A percentile compares a stretch with the other conserved stretches of the same genome.
Evolutionary conservation across 1,139 yeast genomes (phyloP).

Genomic region (Suzukiozyma palmioleophila): DNA sequence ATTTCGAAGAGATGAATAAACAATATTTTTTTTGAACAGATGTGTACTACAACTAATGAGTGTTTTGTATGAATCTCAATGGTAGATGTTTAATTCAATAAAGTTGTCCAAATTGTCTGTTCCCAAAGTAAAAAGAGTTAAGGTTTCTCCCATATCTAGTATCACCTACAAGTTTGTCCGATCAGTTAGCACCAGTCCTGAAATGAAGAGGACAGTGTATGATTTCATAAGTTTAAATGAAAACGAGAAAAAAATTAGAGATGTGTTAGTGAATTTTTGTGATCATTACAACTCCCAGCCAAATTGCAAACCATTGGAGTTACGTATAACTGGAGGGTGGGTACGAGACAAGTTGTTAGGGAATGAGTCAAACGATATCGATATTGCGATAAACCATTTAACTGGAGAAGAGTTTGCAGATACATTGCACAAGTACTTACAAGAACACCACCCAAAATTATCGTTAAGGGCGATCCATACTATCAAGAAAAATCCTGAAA

Average conservation of each 20-base stretch:
- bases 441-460: constrained; percentile 36
- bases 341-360: constrained; percentile 91
- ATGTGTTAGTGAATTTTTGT: constrained; percentile 43
- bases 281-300: constrained; percentile 24
- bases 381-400: constrained; percentile 78
- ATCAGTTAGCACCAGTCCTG: background rate
- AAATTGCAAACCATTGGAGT: constrained; percentile 26
- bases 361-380: constrained; percentile 76
- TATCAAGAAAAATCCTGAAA: constrained; percentile 88
- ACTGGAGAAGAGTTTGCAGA: constrained; percentile 87
- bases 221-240: constrained; percentile 34
- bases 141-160: background rate
- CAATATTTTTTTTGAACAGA: background rate
- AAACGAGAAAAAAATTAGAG: constrained; percentile 45
- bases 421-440: constrained; percentile 53
- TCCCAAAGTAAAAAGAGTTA: background rate
- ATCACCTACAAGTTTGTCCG: background rate
- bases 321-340: constrained; percentile 98
- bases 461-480: constrained; percentile 61
- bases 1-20: background rate
- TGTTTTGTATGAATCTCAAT: background rate
- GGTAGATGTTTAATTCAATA: constrained; percentile 1
- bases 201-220: constrained; percentile 19
- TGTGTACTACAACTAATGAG: background rate
- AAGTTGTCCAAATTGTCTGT: background rate